phyloP scores from a whole-genome alignment of 805 yeast species.

The Myxozyma kluyveri region DNA sequence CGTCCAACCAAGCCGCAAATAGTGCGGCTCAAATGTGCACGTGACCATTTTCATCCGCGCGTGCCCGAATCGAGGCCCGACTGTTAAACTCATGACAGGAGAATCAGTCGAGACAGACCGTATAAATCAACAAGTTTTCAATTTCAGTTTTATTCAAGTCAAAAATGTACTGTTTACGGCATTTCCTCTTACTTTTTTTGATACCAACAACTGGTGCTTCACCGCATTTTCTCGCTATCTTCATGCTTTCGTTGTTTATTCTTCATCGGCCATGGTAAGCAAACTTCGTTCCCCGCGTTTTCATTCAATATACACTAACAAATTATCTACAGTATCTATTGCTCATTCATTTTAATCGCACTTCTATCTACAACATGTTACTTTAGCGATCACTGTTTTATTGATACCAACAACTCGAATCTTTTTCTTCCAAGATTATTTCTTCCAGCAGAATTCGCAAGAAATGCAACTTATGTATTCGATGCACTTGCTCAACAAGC shows the following conservation, averaged over 20 bases:
- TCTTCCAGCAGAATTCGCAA: conserved; percentile 22
- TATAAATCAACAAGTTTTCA: too few species aligned
- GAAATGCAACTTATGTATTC: conserved; percentile 17
- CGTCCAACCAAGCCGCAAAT: not conserved
- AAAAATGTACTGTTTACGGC: conserved; percentile 29
- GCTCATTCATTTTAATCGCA: conserved; percentile 27
- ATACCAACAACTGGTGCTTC: conserved; percentile 31
- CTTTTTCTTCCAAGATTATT: conserved; percentile 24
- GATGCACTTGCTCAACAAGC: conserved; percentile 22
- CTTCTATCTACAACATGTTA: conserved; percentile 22
- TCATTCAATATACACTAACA: not conserved
- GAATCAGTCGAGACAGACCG: too few species aligned
- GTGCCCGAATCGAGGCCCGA: too few species aligned
- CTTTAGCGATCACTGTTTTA: conserved; percentile 27
- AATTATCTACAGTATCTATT: conserved; percentile 18
- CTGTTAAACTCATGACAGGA: too few species aligned
- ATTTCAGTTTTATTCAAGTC: too few species aligned
- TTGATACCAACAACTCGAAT: conserved; percentile 26
- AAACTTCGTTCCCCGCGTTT: not conserved
- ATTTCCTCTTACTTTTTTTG: conserved; percentile 25
- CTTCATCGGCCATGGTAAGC: conserved; percentile 27
- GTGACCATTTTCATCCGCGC: not conserved
- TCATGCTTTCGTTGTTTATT: conserved; percentile 22
- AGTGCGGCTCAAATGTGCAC: not conserved
- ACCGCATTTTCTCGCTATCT: conserved; percentile 25